These are phyloP conservation scores for Irineochytrium annulatum DNA, from an alignment of 192 early-diverging fungal species.

Conservation along the genomic window DNA sequence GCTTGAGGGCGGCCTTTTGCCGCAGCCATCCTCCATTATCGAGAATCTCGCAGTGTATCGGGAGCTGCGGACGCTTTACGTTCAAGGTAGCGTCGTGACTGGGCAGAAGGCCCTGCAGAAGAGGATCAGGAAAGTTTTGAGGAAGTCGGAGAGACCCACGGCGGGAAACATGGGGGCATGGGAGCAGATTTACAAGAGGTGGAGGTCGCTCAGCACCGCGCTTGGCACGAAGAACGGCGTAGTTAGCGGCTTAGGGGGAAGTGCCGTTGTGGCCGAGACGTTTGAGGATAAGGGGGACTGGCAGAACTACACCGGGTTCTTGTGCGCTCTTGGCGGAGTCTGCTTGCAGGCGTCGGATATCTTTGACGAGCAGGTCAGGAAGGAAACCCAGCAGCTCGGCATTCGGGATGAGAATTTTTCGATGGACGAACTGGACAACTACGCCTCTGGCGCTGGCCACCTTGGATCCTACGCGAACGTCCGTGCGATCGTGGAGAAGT, in stretches of 20 bases:
- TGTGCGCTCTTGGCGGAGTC: constrained; percentile 74
- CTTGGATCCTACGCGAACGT: constrained; percentile 16
- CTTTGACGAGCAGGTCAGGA: not conserved
- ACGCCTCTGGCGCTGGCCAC: not conserved
- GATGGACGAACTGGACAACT: not conserved
- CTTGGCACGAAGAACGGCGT: not conserved
- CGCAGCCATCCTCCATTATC: constrained; percentile 46
- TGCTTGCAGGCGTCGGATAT: constrained; percentile 38
- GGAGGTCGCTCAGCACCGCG: constrained; percentile 55
- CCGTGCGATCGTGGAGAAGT: constrained; percentile 58
- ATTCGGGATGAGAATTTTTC: not conserved
- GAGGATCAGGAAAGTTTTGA: constrained; percentile 60
- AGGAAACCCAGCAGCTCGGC: not conserved
- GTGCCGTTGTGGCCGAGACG: not conserved
- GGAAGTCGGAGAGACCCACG: constrained; percentile 62
- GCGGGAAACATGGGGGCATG: constrained; percentile 75
- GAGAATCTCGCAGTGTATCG: constrained; percentile 68
- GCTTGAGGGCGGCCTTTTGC: not conserved
- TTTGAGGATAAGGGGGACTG: constrained; percentile 58
- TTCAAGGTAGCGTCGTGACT: constrained; percentile 19
- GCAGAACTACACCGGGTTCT: constrained; percentile 79
- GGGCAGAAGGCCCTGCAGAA: constrained; percentile 76
- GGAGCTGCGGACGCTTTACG: constrained; percentile 47
- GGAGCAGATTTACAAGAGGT: constrained; percentile 75
- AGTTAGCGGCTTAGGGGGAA: not conserved